Base-by-base conservation (phyloP, 441 rosid genomes). In the Gossypium schwendimanii region DNA sequence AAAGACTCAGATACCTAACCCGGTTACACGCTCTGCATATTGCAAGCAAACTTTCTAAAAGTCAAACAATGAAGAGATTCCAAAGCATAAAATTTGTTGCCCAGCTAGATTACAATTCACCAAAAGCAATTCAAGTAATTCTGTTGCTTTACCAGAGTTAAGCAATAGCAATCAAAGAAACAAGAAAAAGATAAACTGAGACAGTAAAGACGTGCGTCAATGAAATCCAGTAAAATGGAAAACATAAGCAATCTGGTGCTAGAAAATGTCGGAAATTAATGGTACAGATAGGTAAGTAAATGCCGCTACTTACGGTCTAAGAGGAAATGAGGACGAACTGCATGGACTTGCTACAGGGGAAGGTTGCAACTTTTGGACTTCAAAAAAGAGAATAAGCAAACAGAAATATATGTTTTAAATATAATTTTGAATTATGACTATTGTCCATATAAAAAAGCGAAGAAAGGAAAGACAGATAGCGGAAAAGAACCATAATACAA, bases 261-360 rank as follows among this genome's bases (percentile, higher is more conserved):
- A n/a, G 18, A 18, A 18, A 9, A 36, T 36, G 26, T 63, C 15
- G 28, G 33, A 12, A 58, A 58, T 24, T 58, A 58, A 24, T 58
- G 33, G 5, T 58, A 58, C 62, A 58, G 62, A 12, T 58, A 4
- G 62, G 62, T 23, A 31, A 66, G 24, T n/a, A 8, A 41, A 24
- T 67, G 45, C 23, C 23, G 33, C 31, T 50, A n/a, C 60, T 68
- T 50, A 63, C 59, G 23, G 55, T 58, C 54, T 14, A 60, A 73
- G 55, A 24, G 64, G 11, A 69, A 52, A 28, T 14, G 26, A 21
- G 54, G 36, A 12, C 21, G 33, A 26, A 12, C 70, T 47, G 20
- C 44, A 26, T 66, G 18, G 58, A 24, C 58, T 49, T 66, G 58
- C 70, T n/a, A 26, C 6, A 26, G 12, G 33, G 69, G 24, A 67